Evolutionary conservation across 1,139 yeast species (phyloP), one percentile per base, ranked within the genome.

Genomic region (Geotrichum europaeum): DNA sequence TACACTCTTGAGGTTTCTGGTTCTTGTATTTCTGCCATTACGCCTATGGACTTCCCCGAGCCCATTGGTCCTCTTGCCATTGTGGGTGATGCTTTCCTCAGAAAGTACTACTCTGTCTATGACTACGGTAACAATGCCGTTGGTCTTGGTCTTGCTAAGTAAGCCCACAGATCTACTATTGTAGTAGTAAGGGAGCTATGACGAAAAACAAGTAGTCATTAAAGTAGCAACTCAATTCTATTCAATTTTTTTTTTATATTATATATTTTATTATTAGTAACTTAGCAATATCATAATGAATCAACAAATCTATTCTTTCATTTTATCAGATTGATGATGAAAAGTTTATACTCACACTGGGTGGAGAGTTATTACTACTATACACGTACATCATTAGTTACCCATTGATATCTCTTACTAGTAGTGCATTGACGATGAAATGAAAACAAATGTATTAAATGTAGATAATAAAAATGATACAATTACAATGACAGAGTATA

Each of bases 51-150:
- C 74, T 85, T 94, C 84, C 98, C 98, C 57, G 89, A 86, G 68
- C 97, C 98, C 66, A 86, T 92, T 70, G 98, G 98, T 62, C 97
- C 96, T 67, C 77, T 94, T 78, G 96, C 97, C 63, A 92, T 94
- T 72, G 79, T 94, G 68, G 99, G 99, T 73, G 99, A 94, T 74
- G 95, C 97, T 20, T 94, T 94, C 87, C 84, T 94, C 77, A 89
- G 99, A 81, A 87, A 81, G 73, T 92, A 86, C 80, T 94, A 94
- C 82, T 89, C 97, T 49, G 83, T 94, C 69, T 94, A 94, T 77
- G 98, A 94, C 75, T 76, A 91, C 71, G 90, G 89, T 72, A 85
- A 86, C 75, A 81, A 91, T 74, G 94, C 96, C 57, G 97, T 94
- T 70, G 98, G 98, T 70, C 86, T 94, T 76, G 99, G 98, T 57